These are phyloP conservation scores for Termitomyces sp. DNA, from an alignment of 768 basidiomycete species.

Conservation along the genomic window DNA sequence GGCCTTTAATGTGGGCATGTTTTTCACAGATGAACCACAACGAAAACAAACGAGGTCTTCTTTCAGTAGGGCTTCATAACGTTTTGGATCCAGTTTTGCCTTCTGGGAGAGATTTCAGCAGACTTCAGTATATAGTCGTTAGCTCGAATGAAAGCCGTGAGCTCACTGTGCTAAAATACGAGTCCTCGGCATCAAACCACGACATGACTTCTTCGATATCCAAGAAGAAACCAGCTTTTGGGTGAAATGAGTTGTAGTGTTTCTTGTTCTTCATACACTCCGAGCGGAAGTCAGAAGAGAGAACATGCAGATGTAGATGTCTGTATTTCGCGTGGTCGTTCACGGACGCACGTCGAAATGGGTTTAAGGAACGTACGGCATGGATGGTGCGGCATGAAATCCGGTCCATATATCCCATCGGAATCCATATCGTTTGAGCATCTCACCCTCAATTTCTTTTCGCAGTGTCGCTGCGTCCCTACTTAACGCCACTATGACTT, in stretches of 20 bases:
- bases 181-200: conserved; percentile 71
- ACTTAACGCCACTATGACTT: conserved; percentile 47
- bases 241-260: conserved; percentile 91
- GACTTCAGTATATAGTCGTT: neutral
- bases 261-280: conserved; percentile 78
- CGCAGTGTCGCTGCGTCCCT: conserved; percentile 55
- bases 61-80: conserved; percentile 68
- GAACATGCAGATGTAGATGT: conserved; percentile 82
- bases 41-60: conserved; percentile 65
- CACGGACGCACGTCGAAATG: neutral
- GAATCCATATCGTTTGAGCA: conserved; percentile 70
- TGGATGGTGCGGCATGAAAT: conserved; percentile 83
- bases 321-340: conserved; percentile 29
- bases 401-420: conserved; percentile 78
- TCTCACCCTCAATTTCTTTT: conserved; percentile 72
- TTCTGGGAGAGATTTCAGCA: conserved; percentile 35
- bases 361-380: conserved; percentile 59
- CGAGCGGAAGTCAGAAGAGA: conserved; percentile 75
- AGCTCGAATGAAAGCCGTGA: conserved; percentile 4
- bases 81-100: conserved; percentile 42
- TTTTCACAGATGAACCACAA: conserved; percentile 60
- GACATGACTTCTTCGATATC: conserved; percentile 71
- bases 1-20: conserved; percentile 69
- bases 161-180: conserved; percentile 51
- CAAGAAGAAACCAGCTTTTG: conserved; percentile 79